Conservation (phyloP, 352 stramenopile species). For the Elongisporangium anandrum region DNA sequence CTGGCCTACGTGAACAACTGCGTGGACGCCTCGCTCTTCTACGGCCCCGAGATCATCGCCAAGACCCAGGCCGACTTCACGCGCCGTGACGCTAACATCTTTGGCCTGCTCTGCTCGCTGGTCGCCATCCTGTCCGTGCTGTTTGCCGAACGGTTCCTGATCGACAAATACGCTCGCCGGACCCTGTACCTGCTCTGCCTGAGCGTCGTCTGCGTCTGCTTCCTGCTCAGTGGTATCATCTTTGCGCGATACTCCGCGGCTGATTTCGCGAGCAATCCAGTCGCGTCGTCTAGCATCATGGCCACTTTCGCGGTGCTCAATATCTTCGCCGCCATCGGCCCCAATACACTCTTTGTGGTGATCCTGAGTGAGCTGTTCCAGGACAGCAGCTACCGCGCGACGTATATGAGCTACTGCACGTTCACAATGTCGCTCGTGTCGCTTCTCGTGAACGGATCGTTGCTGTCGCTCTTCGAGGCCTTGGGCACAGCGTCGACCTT, state of each 20-base stretch:
- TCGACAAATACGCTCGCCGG: conserved; percentile 58
- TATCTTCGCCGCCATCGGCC: conserved; percentile 65
- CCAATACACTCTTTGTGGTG: conserved; percentile 79
- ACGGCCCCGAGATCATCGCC: conserved; percentile 79
- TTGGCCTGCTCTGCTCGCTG: conserved; percentile 64
- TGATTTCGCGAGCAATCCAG: conserved; percentile 41
- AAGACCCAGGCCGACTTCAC: conserved; percentile 58
- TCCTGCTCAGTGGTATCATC: conserved; percentile 57
- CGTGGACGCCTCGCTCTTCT: conserved; percentile 85
- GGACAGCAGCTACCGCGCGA: conserved; percentile 71
- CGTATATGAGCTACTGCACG: conserved; percentile 88
- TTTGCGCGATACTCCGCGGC: conserved; percentile 66
- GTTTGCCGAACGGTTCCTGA: conserved; percentile 62
- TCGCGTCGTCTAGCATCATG: conserved; percentile 54
- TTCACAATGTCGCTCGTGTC: conserved; percentile 87
- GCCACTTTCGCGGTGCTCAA: conserved; percentile 68
- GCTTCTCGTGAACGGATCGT: conserved; percentile 74
- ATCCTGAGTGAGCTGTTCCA: conserved; percentile 85
- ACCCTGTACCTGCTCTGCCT: conserved; percentile 73
- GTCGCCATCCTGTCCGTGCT: conserved; percentile 67
- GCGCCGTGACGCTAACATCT: conserved; percentile 65
- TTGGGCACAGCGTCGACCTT: conserved; percentile 68
- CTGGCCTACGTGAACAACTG: conserved; percentile 87
- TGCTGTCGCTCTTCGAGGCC: conserved; percentile 73
- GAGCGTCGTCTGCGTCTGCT: conserved; percentile 61